Conservation (phyloP, 768 basidiomycete species). For the Lactifluus hygrophoroides region DNA sequence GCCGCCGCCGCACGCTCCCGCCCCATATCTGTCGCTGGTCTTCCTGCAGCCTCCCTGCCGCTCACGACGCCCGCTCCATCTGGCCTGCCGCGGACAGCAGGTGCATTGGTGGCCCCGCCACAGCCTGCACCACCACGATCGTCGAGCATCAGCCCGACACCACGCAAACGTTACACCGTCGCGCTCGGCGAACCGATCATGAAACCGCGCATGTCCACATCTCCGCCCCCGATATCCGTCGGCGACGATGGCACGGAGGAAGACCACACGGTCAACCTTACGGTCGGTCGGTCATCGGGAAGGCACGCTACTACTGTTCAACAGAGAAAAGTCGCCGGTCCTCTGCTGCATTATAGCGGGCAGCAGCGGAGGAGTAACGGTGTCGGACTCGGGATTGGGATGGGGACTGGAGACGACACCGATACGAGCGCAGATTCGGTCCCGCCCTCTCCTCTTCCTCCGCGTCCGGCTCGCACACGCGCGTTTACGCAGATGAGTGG, state of each 20-base stretch:
- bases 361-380: slow-evolving; percentile 19
- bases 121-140: slow-evolving; percentile 44
- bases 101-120: slow-evolving; percentile 4
- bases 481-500: background rate
- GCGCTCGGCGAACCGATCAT: slow-evolving; percentile 71
- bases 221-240: slow-evolving; percentile 20
- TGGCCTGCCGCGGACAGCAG: background rate
- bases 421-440: slow-evolving; percentile 9
- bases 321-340: slow-evolving; percentile 13
- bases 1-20: slow-evolving; percentile 23
- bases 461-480: slow-evolving; percentile 1
- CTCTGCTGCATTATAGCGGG: slow-evolving; percentile 28
- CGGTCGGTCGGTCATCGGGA: slow-evolving; percentile 55
- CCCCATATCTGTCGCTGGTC: slow-evolving; percentile 42
- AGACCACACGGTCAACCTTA: slow-evolving; percentile 34
- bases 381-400: slow-evolving; percentile 16
- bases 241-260: slow-evolving; percentile 20
- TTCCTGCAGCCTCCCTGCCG: slow-evolving; percentile 26
- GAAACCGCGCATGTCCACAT: slow-evolving; percentile 20
- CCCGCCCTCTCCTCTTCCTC: background rate
- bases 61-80: slow-evolving; percentile 15
- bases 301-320: slow-evolving; percentile 15
- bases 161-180: slow-evolving; percentile 77
- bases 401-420: slow-evolving; percentile 3
- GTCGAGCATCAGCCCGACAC: slow-evolving; percentile 55